Base-by-base conservation (phyloP, 106 monocot genomes). In the Dendrobium nobile region DNA sequence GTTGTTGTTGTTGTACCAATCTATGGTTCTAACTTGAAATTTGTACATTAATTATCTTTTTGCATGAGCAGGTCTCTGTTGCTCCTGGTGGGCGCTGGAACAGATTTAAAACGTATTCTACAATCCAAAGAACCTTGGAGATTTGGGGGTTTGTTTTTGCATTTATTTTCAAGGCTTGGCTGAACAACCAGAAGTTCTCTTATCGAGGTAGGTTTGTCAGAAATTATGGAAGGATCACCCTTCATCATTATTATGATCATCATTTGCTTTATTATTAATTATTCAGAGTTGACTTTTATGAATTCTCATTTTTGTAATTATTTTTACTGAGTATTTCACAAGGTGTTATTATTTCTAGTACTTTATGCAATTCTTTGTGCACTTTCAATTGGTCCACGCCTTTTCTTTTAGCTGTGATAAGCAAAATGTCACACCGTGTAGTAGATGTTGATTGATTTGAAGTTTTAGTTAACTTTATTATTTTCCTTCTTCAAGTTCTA, bases 31-130 rank as follows among this genome's bases (percentile, higher is more conserved):
- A 74, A 18, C 13, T 74, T 26, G 20, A 22, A 13, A 26, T 24
- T 47, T 76, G 45, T 76, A 4, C 48, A 5, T 27, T 76, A 76
- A 47, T 28, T 10, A 20, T 54, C 28, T 79, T 41, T 81, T 84
- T 19, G 59, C 47, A 43, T 78, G 85, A 78, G 74, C 83, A 99
- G 99, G 99, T 95, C 41, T 99, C 95, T 83, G 89, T 95, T 83
- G 68, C 95, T 80, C 99, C 95, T 72, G 99, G 95, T 70, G 99
- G 99, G 19, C 89, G 95, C 26, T 99, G 99, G 99, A 99, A 88
- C 79, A 87, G 99, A 81, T 99, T 99, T 77, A 99, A 95, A 88
- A 93, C 99, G 67, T 99, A 99, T 88, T 99, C 99, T 9, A 95
- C 99, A 70, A 95, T 99, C 79, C 99, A 95, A 85, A 99, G 99